Evolutionary conservation across 129 eudicot species (phyloP), one percentile per base, ranked within the genome.

Genomic region (Flaveria robusta): DNA sequence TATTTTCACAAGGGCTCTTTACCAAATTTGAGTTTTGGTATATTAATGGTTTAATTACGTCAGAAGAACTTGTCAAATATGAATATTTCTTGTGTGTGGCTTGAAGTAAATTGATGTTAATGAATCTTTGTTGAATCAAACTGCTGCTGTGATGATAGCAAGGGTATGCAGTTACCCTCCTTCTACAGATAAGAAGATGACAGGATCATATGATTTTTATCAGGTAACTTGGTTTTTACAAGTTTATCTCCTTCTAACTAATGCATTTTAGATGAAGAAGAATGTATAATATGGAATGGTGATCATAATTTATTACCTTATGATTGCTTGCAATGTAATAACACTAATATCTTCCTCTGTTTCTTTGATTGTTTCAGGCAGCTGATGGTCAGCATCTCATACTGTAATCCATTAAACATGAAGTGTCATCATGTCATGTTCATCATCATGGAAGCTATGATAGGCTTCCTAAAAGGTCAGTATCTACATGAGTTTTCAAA

Each of bases 381-480:
- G 84, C 82, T 81, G 98, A 94, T 84, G 98, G 98, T 72, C 98
- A 91, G 87, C 84, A 87, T 83, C 82, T 91, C 37, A 87, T 94
- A 74, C 89, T 91, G 7, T 72, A 97, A 94, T 86, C 93, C 97
- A 13, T 65, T 94, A 50, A 91, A 86, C 81, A 83, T 94, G 91
- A 94, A 89, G 89, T 91, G 98, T 76, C 96, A 91, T 75, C 85
- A 31, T 31, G 37, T 4, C 37, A 31, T 31, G 37, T 94, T 59
- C 97, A 87, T 79, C 93, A 94, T 77, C 87, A 88, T 76, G 90
- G 97, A 75, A 87, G 83, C 80, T 89, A 86, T 66, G 96, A 86
- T 39, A 87, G 58, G 81, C 96, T 95, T 83, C 99, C 99, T 19
- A 85, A 82, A 85, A 91, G 99, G 99, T 95, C 66, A 34, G 73